These are phyloP conservation scores for Hypoxylon sp. DNA, from an alignment of 2,329 filamentous ascomycete species.

Conservation along the genomic window DNA sequence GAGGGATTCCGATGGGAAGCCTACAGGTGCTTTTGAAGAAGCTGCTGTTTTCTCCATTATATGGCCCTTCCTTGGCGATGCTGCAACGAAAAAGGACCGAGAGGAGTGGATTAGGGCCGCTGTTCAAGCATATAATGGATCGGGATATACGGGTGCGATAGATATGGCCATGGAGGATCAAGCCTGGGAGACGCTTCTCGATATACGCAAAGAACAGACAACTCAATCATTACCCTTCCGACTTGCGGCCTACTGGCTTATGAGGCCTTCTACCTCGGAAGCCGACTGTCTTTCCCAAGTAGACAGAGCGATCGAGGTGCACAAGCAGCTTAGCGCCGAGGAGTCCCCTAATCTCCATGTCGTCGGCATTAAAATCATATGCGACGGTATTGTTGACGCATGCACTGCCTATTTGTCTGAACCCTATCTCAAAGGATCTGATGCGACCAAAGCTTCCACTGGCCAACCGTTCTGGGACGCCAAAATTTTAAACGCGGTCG, in stretches of 20 bases:
- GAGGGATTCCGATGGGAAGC: conserved; percentile 56
- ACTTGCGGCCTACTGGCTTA: conserved; percentile 65
- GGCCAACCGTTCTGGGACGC: conserved; percentile 62
- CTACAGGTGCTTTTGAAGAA: conserved; percentile 61
- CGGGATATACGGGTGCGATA: conserved; percentile 63
- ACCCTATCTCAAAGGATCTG: conserved; percentile 59
- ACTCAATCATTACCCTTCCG: conserved; percentile 51
- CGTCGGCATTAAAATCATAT: conserved; percentile 68
- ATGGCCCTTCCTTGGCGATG: conserved; percentile 62
- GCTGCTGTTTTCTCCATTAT: conserved; percentile 61
- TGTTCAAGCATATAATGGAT: conserved; percentile 58
- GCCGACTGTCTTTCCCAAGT: conserved; percentile 58
- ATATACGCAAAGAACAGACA: conserved; percentile 50
- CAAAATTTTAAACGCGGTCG: conserved; percentile 58
- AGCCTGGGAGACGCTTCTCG: conserved; percentile 59
- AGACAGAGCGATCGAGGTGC: conserved; percentile 57
- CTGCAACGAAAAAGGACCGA: conserved; percentile 58
- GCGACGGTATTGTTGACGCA: conserved; percentile 68
- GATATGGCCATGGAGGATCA: conserved; percentile 71
- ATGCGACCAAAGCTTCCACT: conserved; percentile 38
- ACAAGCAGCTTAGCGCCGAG: conserved; percentile 31
- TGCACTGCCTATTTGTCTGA: conserved; percentile 67
- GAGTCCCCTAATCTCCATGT: conserved; percentile 55
- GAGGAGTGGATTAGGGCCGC: conserved; percentile 58
- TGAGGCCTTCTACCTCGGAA: conserved; percentile 56